These are phyloP conservation scores for Samsoniella hepiali DNA, from an alignment of 2,329 filamentous ascomycete genomes.

Conservation along the genomic window DNA sequence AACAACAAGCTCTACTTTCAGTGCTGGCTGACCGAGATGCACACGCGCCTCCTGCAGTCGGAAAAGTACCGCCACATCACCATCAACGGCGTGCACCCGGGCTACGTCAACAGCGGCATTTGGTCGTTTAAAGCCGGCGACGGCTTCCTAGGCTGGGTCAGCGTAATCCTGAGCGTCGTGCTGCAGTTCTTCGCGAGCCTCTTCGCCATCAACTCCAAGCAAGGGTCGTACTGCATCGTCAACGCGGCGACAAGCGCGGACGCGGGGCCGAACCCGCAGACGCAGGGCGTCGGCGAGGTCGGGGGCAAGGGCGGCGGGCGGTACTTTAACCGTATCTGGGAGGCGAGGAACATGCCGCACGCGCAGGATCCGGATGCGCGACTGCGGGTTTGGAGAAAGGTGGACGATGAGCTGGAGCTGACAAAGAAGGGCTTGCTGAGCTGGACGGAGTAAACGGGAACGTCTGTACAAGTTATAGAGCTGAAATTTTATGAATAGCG, in stretches of 20 bases:
- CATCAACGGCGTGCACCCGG: slow-evolving; percentile 32
- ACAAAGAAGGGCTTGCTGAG: slow-evolving; percentile 17
- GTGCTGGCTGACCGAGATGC: slow-evolving; percentile 31
- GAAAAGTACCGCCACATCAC: slow-evolving; percentile 27
- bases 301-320: slow-evolving; percentile 17
- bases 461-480: background rate
- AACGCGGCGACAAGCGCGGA: slow-evolving; percentile 16
- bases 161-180: background rate
- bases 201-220: slow-evolving; percentile 15
- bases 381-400: slow-evolving; percentile 19
- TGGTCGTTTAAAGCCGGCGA: slow-evolving; percentile 24
- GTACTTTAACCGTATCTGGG: slow-evolving; percentile 21
- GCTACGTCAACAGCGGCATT: slow-evolving; percentile 30
- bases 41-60: slow-evolving; percentile 24
- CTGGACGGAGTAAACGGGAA: slow-evolving; percentile 13
- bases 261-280: slow-evolving; percentile 12
- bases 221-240: slow-evolving; percentile 19
- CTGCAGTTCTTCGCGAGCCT: slow-evolving; percentile 12
- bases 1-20: slow-evolving; percentile 36
- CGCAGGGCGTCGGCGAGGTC: slow-evolving; percentile 13
- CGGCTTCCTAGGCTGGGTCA: slow-evolving; percentile 12
- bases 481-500: background rate
- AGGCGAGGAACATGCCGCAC: slow-evolving; percentile 17
- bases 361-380: slow-evolving; percentile 12
- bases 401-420: slow-evolving; percentile 19